Evolutionary conservation across 139 green algal species (phyloP).

Genomic region (Deuterostichococcus epilithicus): DNA sequence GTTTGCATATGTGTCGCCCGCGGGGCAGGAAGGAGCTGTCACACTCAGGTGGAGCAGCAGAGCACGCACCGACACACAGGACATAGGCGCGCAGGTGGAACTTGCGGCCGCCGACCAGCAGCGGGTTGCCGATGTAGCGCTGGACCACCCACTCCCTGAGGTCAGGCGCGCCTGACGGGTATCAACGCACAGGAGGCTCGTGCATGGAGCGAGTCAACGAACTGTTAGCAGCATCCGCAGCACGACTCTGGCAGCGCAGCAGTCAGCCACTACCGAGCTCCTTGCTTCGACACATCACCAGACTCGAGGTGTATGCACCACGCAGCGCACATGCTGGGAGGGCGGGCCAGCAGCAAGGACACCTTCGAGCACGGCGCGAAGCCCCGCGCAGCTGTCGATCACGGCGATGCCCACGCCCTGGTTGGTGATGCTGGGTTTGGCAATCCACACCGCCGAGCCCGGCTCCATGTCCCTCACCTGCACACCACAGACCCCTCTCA

Average conservation of each 20-base stretch:
- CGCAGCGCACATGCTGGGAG: too few relatives aligned
- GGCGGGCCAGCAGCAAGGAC: background rate
- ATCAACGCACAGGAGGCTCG: too few relatives aligned
- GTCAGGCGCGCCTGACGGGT: conserved; percentile 14
- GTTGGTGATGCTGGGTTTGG: conserved; percentile 48
- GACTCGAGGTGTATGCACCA: too few relatives aligned
- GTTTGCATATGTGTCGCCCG: too few relatives aligned
- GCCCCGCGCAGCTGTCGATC: conserved; percentile 17
- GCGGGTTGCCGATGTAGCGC: conserved; percentile 33
- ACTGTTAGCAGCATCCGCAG: background rate
- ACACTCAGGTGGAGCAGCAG: too few relatives aligned
- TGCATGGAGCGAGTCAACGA: too few relatives aligned
- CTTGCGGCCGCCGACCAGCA: conserved; percentile 32
- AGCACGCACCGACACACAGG: conserved; percentile 26
- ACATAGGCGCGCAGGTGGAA: conserved; percentile 45
- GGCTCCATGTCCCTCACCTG: conserved; percentile 45
- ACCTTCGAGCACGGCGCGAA: conserved; percentile 7
- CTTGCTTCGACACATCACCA: too few relatives aligned
- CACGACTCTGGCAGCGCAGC: too few relatives aligned
- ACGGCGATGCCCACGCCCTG: conserved; percentile 33
- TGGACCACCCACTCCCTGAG: conserved; percentile 51
- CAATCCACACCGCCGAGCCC: conserved; percentile 34
- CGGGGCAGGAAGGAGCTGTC: too few relatives aligned
- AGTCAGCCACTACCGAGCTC: too few relatives aligned
- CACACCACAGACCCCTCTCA: too few relatives aligned